Evolutionary conservation across 768 basidiomycete species (phyloP), one percentile per base, ranked within the genome.

Genomic region (Amyloporia xantha): DNA sequence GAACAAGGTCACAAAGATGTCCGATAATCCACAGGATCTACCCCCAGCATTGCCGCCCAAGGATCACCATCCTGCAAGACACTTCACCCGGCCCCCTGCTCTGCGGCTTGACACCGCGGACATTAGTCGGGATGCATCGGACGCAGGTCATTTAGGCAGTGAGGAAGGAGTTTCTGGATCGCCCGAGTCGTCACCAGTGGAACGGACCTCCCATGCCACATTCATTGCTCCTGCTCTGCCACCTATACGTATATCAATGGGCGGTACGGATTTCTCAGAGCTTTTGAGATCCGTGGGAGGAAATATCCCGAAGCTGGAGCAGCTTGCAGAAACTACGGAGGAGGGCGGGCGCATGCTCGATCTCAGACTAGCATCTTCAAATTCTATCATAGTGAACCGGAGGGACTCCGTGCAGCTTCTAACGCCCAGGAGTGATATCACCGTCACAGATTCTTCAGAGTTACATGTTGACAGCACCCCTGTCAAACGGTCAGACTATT

Each of bases 181-280:
- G 24, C 62, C 55, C 13, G 84, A 85, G 54, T 78, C 78, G 10
- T 78, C 80, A 1, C 78, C 81, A 0, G 77, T 86, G 25, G 79
- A 87, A 60, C 77, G 74, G 37, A 80, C 76, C 10, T 82, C 84
- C 6, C 77, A 77, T 57, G 72, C 86, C 5, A 90, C 90, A 17
- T 86, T 86, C 62, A 88, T 91, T 42, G 86, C 89, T 0, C 91
- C 92, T 33, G 87, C 90, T 2, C 71, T 93, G 24, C 91, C 91
- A 2, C 90, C 90, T 0, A 92, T 95, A 59, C 81, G 89, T n/a
- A 86, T 95, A 64, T 94, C 92, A 13, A 76, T 95, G 69, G 86
- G 81, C 50, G 77, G 82, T 40, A 71, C 80, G 0, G 92, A 95
- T 62, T 93, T 97, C 59, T 79, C 82, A 0, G 85, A 86, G 50